Conservation (phyloP, 2,329 filamentous ascomycete genomes). For the Fusarium burgessii region DNA sequence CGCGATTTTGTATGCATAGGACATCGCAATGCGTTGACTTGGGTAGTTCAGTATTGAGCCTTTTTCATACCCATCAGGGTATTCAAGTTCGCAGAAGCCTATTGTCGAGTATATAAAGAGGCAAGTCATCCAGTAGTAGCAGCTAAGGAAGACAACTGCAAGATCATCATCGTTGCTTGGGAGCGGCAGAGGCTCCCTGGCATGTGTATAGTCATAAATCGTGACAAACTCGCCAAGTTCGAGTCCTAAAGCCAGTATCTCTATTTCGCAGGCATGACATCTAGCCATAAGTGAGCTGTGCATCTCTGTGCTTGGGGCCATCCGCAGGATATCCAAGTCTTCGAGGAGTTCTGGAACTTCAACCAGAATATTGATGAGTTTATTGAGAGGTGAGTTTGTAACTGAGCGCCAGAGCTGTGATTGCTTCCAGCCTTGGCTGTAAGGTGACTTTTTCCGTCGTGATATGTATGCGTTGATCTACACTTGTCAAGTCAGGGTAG, state of each 20-base stretch:
- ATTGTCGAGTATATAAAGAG: slow-evolving; percentile 13
- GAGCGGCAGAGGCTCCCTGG: not conserved
- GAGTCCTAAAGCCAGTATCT: not conserved
- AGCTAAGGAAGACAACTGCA: slow-evolving; percentile 7
- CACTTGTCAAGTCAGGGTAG: fast-evolving
- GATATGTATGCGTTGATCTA: slow-evolving; percentile 15
- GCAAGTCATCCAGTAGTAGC: slow-evolving; percentile 25
- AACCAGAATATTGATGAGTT: slow-evolving; percentile 10
- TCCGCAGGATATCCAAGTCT: not conserved
- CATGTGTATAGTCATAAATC: slow-evolving; percentile 11
- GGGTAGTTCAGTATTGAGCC: not conserved
- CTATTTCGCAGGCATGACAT: not conserved
- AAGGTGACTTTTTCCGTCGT: not conserved
- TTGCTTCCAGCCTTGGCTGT: slow-evolving; percentile 1
- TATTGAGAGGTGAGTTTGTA: not conserved
- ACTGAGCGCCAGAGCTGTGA: slow-evolving; percentile 15
- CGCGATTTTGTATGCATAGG: slow-evolving; percentile 5
- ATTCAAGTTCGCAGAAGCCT: slow-evolving; percentile 17
- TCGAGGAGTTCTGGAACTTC: slow-evolving; percentile 5
- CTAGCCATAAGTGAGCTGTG: fast-evolving
- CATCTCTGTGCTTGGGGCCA: not conserved
- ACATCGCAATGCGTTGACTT: not conserved
- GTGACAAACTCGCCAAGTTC: not conserved
- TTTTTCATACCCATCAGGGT: fast-evolving
- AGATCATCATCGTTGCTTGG: slow-evolving; percentile 5